Base-by-base conservation (phyloP, 2,329 filamentous ascomycete species). In the Xenosphaeropsis pyriputrescens region DNA sequence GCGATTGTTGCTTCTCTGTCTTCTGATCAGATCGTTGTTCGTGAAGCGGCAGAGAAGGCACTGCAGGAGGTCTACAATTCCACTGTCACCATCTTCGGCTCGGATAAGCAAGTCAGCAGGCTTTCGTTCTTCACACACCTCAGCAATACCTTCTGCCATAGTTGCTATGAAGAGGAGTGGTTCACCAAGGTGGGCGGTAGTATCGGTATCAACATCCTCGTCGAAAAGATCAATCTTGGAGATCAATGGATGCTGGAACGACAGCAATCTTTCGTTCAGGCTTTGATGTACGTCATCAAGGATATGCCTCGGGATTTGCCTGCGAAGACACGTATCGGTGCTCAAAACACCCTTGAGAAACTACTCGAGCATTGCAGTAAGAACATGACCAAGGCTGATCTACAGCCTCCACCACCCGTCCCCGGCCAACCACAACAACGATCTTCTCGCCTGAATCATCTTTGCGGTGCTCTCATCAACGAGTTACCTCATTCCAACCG, bases 131-230 rank as follows among this genome's bases (percentile, higher is more conserved):
- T 98, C 60, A 71, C 70, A 41, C 79, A 89, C 50, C 67, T 98
- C 5, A 79, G 81, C 30, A 81, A 76, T 42, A 79, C 78, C 1
- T 94, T 96, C 55, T 91, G 85, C 49, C 91, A 98, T 55, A 86
- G 85, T 46, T 98, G 91, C 56, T 88, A 95, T 50, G 86, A 91
- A 50, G 89, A 98, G 56, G 91, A 98, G 51, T 99, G 93, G 91
- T 98, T 94, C 53, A 88, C 88, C 37, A 98, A 99, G 60, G 83
- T 86, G 29, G 91, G 89, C 35, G 91, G 91, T 30, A 88, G 83
- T 38, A 63, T 89, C 15, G 93, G 93, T 39, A 95, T 99, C 50
- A 80, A 84, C 51, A 79, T 93, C 40, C 64, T 98, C 41, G 78
- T 89, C 22, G 89, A 84, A 2, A 80, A 89, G 47, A 65, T 96